A percentile compares a stretch with the other conserved stretches of the same genome.
These are phyloP conservation scores for Globisporangium paddicum DNA, from an alignment of 352 stramenopile genomes.

Conservation along the genomic window DNA sequence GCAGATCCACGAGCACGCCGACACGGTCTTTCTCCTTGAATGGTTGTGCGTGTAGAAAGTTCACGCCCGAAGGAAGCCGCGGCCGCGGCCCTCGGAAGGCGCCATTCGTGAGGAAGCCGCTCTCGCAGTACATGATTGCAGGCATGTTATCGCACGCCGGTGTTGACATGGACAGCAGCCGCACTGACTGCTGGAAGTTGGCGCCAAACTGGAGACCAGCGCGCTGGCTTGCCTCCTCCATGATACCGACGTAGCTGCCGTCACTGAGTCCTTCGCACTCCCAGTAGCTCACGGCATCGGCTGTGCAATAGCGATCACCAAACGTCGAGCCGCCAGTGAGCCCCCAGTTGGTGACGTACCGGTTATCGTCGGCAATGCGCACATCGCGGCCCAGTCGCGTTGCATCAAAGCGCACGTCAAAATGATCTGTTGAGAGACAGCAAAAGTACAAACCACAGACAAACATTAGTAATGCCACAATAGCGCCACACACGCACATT, in stretches of 20 bases:
- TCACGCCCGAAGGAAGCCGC: conserved; percentile 31
- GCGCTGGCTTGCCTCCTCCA: conserved; percentile 13
- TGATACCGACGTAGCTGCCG: conserved; percentile 53
- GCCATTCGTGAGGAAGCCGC: conserved; percentile 62
- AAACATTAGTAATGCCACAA: not conserved
- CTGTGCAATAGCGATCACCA: conserved; percentile 36
- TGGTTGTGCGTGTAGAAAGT: conserved; percentile 37
- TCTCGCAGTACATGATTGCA: conserved; percentile 72
- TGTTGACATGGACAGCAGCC: conserved; percentile 41
- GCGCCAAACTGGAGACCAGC: conserved; percentile 21
- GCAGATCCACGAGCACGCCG: conserved; percentile 50
- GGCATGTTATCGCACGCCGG: conserved; percentile 62
- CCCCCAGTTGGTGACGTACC: conserved; percentile 38
- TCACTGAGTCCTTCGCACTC: conserved; percentile 58
- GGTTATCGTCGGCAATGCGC: conserved; percentile 33
- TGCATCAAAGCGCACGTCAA: conserved; percentile 44
- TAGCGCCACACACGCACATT: not conserved
- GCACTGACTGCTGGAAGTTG: conserved; percentile 31
- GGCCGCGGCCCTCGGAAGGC: conserved; percentile 53
- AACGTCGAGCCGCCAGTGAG: conserved; percentile 41
- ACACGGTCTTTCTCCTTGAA: conserved; percentile 52
- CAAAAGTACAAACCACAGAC: not conserved
- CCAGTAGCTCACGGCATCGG: conserved; percentile 56
- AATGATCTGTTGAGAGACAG: conserved; percentile 27
- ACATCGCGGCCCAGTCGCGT: conserved; percentile 35